Conservation (phyloP, 2,329 filamentous ascomycete species). For the Ophiobolus disseminans region DNA sequence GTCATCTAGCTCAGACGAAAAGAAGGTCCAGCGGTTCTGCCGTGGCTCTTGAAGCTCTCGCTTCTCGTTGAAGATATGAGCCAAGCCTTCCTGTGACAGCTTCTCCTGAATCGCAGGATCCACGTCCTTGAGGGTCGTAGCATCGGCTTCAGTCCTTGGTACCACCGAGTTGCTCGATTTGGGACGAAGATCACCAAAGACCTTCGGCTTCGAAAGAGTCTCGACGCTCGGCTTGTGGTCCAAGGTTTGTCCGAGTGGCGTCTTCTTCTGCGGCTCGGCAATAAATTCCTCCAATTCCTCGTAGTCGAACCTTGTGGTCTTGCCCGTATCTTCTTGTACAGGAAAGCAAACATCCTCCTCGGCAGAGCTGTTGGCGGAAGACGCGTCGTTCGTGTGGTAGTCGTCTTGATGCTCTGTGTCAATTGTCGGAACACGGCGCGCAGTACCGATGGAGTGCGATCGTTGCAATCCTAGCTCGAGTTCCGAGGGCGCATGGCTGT, state of each 20-base stretch:
- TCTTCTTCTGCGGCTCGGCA: slow-evolving; percentile 61
- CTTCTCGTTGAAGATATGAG: slow-evolving; percentile 45
- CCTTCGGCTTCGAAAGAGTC: slow-evolving; percentile 57
- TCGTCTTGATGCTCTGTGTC: slow-evolving; percentile 65
- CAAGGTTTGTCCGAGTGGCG: slow-evolving; percentile 54
- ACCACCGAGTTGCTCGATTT: slow-evolving; percentile 42
- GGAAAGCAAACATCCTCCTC: slow-evolving; percentile 93
- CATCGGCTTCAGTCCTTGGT: slow-evolving; percentile 47
- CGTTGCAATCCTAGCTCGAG: slow-evolving; percentile 69
- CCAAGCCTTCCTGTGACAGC: slow-evolving; percentile 46
- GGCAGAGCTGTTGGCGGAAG: slow-evolving; percentile 72
- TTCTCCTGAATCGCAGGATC: slow-evolving; percentile 54
- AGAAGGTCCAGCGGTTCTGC: slow-evolving; percentile 90
- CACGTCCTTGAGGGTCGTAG: slow-evolving; percentile 34
- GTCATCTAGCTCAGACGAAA: slow-evolving; percentile 92
- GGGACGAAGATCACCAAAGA: slow-evolving; percentile 69
- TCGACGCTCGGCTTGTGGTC: slow-evolving; percentile 44
- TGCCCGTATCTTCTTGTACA: slow-evolving; percentile 72
- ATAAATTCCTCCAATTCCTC: slow-evolving; percentile 95
- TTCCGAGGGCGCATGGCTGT: slow-evolving; percentile 61
- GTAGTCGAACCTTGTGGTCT: slow-evolving; percentile 85
- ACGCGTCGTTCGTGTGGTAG: slow-evolving; percentile 66
- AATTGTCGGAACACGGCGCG: slow-evolving; percentile 66
- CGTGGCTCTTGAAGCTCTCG: slow-evolving; percentile 53
- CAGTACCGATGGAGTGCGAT: slow-evolving; percentile 73